A percentile compares a stretch with the other conserved stretches of the same genome.
Conservation (phyloP, 1,284 basidiomycete species). For the Ceratobasidium sp. region DNA sequence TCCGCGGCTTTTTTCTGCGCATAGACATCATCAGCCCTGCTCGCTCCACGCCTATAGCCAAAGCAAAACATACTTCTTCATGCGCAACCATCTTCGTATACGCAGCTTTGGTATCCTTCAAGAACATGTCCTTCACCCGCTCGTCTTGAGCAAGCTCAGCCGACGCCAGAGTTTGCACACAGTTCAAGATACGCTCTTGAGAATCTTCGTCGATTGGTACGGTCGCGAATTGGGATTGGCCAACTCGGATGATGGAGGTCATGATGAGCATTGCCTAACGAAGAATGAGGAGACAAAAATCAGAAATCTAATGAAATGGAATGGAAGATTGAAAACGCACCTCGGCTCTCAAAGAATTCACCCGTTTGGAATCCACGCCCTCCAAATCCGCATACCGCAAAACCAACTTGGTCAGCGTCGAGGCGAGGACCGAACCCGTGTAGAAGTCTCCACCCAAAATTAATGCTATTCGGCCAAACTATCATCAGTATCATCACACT, state of each 20-base stretch:
- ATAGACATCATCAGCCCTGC: neutral
- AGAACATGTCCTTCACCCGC: constrained; percentile 86
- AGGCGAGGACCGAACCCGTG: constrained; percentile 90
- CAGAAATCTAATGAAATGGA: neutral
- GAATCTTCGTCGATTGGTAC: constrained; percentile 98
- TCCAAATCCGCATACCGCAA: constrained; percentile 78
- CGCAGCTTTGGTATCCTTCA: constrained; percentile 92
- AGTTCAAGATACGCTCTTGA: constrained; percentile 95
- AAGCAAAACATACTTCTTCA: constrained; percentile 74
- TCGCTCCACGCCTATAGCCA: neutral
- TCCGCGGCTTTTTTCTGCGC: constrained; percentile 82
- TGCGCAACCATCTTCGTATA: constrained; percentile 95
- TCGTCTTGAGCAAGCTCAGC: constrained; percentile 72
- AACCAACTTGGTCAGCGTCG: constrained; percentile 92
- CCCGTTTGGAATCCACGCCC: constrained; percentile 68
- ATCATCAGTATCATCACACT: neutral
- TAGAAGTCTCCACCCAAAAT: constrained; percentile 98
- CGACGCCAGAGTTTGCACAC: constrained; percentile 87
- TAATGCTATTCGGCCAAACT: constrained; percentile 67
- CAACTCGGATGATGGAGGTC: constrained; percentile 96
- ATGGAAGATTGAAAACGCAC: constrained; percentile 58
- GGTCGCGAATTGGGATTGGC: constrained; percentile 94
- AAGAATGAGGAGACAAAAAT: neutral
- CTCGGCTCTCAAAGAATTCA: constrained; percentile 89
- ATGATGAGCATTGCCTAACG: constrained; percentile 94